A percentile compares a stretch with the other conserved stretches of the same genome.
Conservation (phyloP, 2,329 filamentous ascomycete species). For the Lachnellula willkommii region DNA sequence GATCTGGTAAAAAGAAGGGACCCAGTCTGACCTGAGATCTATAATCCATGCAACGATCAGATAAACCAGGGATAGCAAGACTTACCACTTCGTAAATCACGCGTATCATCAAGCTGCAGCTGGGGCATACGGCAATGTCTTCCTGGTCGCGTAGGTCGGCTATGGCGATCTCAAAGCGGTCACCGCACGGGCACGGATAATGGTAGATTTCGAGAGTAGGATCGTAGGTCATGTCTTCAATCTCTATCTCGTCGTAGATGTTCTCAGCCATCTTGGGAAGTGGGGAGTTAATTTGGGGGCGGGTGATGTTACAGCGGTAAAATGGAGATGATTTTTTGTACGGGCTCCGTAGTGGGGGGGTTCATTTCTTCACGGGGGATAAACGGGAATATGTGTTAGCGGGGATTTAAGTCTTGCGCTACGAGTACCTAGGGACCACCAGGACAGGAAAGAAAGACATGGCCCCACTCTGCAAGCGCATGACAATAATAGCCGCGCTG, state of each 20-base stretch:
- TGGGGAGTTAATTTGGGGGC: not conserved
- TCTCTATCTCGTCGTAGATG: constrained; percentile 97
- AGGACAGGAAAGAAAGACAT: too few species aligned
- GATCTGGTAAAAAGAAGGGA: not conserved
- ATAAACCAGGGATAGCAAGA: not conserved
- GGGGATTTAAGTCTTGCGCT: not conserved
- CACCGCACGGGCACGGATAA: constrained; percentile 95
- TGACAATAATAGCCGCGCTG: too few species aligned
- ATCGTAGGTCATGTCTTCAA: constrained; percentile 97
- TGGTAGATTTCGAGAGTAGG: constrained; percentile 78
- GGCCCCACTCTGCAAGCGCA: too few species aligned
- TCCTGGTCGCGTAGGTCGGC: constrained; percentile 80
- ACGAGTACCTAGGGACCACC: too few species aligned
- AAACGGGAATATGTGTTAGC: not conserved
- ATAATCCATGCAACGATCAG: not conserved
- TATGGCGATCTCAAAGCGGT: constrained; percentile 87
- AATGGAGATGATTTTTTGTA: not conserved
- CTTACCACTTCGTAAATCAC: constrained; percentile 86
- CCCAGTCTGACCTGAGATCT: not conserved
- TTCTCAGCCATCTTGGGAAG: constrained; percentile 47
- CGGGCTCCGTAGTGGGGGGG: not conserved
- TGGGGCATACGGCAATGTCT: constrained; percentile 95
- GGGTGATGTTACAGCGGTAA: not conserved
- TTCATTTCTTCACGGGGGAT: not conserved
- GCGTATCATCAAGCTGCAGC: constrained; percentile 92